A percentile compares a stretch with the other conserved stretches of the same genome.
phyloP scores from a whole-genome alignment of 371 early-diverging fungal species.

The Mucor plumbeus region DNA sequence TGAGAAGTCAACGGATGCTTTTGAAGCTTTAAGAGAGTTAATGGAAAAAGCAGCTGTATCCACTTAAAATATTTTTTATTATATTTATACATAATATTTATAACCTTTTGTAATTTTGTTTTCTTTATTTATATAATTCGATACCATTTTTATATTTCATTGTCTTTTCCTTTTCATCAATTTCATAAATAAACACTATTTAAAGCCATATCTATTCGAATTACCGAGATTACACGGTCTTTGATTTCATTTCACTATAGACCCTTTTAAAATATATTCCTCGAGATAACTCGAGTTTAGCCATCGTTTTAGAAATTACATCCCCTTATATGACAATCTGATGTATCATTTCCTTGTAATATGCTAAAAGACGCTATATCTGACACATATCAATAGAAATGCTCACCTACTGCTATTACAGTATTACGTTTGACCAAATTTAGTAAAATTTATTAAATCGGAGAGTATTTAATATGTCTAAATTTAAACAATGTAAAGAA shows the following conservation, averaged over 20 bases:
- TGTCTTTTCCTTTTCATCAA: background rate
- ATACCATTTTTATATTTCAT: background rate
- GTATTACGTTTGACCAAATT: too few relatives aligned
- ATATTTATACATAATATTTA: background rate
- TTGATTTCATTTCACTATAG: background rate
- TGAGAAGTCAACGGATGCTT: constrained; percentile 19
- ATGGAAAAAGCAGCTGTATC: constrained; percentile 17
- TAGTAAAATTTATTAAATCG: too few relatives aligned
- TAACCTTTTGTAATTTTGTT: background rate
- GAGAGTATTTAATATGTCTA: too few relatives aligned
- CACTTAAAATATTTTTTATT: background rate
- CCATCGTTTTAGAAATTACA: background rate
- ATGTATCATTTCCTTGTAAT: too few relatives aligned
- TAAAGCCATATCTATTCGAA: background rate
- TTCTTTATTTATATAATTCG: background rate
- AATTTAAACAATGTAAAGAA: too few relatives aligned
- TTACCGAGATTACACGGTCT: background rate
- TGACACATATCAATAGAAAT: too few relatives aligned
- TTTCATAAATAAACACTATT: constrained; percentile 4
- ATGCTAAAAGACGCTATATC: too few relatives aligned
- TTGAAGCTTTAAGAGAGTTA: constrained; percentile 15
- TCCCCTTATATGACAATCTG: too few relatives aligned
- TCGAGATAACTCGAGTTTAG: background rate
- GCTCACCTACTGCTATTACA: too few relatives aligned
- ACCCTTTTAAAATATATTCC: background rate